phyloP scores from a whole-genome alignment of 148 eudicot genomes.

The Salicornia ramosissima region DNA sequence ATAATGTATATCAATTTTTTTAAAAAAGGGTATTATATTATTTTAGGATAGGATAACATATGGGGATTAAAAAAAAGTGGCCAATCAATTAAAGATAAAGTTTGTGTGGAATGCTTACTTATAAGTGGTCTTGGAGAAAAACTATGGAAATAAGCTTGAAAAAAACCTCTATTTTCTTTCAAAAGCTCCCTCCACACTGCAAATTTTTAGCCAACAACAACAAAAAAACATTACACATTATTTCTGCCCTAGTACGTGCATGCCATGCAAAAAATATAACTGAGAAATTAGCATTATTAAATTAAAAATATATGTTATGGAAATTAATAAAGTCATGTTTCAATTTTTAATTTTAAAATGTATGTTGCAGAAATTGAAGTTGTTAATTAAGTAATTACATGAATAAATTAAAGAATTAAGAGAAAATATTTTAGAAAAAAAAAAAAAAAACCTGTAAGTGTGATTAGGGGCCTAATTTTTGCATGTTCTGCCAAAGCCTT shows the following conservation, averaged over 20 bases:
- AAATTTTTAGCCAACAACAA: not conserved
- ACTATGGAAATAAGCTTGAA: constrained; percentile 49
- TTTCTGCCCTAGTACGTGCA: constrained; percentile 25
- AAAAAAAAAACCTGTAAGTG: constrained; percentile 62
- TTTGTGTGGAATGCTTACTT: constrained; percentile 33
- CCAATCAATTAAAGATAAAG: too few species aligned
- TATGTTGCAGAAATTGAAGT: too few species aligned
- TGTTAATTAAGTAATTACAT: too few species aligned
- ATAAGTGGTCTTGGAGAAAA: constrained; percentile 34
- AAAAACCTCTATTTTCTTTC: constrained; percentile 60
- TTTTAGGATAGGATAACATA: too few species aligned
- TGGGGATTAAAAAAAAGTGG: too few species aligned
- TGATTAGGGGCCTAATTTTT: constrained; percentile 49
- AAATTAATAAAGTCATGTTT: too few species aligned
- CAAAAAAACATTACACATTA: not conserved
- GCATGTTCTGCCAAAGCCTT: constrained; percentile 65
- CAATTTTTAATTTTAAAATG: too few species aligned
- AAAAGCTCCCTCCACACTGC: constrained; percentile 72
- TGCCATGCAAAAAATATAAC: constrained; percentile 16
- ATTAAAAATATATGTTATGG: too few species aligned
- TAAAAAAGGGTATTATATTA: too few species aligned
- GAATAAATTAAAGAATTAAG: too few species aligned
- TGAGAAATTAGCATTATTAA: not conserved
- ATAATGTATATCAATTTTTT: too few species aligned
- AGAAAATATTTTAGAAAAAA: too few species aligned